Evolutionary conservation across 108 stramenopile species (phyloP).

Genomic region (Nitzschia putrida): DNA sequence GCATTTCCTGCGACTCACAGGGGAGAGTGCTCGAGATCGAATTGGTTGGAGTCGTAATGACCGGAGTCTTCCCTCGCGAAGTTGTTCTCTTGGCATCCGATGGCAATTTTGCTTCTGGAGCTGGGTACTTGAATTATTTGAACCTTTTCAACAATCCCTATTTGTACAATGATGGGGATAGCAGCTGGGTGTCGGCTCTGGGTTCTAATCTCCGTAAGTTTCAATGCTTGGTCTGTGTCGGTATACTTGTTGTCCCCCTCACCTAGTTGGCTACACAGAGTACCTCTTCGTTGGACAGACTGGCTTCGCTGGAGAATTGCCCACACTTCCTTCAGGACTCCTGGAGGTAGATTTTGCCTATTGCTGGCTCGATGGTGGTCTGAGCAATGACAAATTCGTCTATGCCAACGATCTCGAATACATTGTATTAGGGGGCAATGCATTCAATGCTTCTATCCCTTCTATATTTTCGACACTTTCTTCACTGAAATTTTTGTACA

Average conservation of each 20-base stretch:
- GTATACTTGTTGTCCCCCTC: too few relatives aligned
- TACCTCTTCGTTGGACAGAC: conserved; percentile 20
- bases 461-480: conserved; percentile 27
- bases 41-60: conserved; percentile 23
- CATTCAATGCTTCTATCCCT: conserved; percentile 42
- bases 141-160: conserved; percentile 32
- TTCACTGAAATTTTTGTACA: conserved; percentile 37
- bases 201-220: too few relatives aligned
- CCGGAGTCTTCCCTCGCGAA: conserved; percentile 39
- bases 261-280: background rate
- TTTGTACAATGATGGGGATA: conserved; percentile 26
- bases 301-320: conserved; percentile 31
- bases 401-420: conserved; percentile 4
- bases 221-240: too few relatives aligned
- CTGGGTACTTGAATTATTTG: conserved; percentile 30
- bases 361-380: conserved; percentile 24
- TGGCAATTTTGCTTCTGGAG: conserved; percentile 28
- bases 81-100: conserved; percentile 24
- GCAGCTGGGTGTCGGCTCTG: too few relatives aligned
- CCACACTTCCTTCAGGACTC: conserved; percentile 24
- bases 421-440: conserved; percentile 32
- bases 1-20: conserved; percentile 18
- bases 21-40: conserved; percentile 21
- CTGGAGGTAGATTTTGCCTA: conserved; percentile 28
- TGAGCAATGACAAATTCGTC: conserved; percentile 19